Base-by-base conservation (phyloP, 2,329 filamentous ascomycete genomes). In the Arthrinium phaeospermum region DNA sequence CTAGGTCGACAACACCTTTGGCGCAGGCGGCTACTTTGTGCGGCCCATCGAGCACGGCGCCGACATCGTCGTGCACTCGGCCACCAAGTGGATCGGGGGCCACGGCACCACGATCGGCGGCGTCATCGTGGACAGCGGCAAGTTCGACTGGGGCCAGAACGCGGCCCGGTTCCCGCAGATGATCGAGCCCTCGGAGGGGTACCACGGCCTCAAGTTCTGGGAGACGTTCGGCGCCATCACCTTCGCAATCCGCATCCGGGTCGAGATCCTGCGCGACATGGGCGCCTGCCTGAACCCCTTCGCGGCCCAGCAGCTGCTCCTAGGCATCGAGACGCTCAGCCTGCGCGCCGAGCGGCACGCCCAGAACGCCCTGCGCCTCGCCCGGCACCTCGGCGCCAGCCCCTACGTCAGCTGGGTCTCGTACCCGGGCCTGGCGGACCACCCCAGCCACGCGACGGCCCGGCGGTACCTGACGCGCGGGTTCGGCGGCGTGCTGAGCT, bases 11-110 rank as follows among this genome's bases (percentile, higher is more conserved):
- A 98, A 98, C 87, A 98, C 95, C 12, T 98, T 98, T 78, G 96
- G 95, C 67, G 95, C 95, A 16, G 95, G 95, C 73, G 95, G 96
- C 69, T 98, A 94, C 87, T 97, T 94, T 82, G 86, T 92, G 76
- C 91, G 93, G 8, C 95, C 95, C 53, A 96, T 98, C 78, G 92
- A 95, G 34, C 93, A 97, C 82, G 95, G 95, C 71, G 95, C 94
- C 75, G 95, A 98, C 80, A 98, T 98, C 73, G 92, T 98, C 70
- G 94, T 98, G 34, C 95, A 98, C 87, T 96, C 93, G 51, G 95
- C 95, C 14, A 98, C 95, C 72, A 98, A 98, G 84, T 98, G 95
- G 95, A 98, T 98, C 75, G 95, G 95, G 72, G 95, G 95, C 57
- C 96, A 98, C 83, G 96, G 95, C 74, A 97, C 95, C 53, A 98